Evolutionary conservation across 352 stramenopile genomes (phyloP), one percentile per base, ranked within the genome.

Genomic region (Phytophthora idaei): DNA sequence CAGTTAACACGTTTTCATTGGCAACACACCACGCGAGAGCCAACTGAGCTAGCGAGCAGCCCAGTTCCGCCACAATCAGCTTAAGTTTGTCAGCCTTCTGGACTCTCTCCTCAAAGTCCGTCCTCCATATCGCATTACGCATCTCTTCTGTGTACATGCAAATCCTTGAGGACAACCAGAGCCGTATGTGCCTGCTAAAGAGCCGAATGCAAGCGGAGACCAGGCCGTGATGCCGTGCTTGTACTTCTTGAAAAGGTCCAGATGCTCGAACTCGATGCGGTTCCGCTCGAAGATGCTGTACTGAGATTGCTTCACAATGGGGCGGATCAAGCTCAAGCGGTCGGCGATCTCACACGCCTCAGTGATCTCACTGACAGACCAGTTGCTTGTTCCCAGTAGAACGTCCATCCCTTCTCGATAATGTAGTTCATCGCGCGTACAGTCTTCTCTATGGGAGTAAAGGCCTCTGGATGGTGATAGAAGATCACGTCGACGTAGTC

Each of bases 401-500:
- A 85, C 60, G 34, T 4, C 34, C 74, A 85, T n/a, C 81, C 80
- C 27, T 78, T 50, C 10, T 76, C 49, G 11, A 91, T 79, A 31
- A 91, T 37, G 42, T 80, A 75, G 60, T 73, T 88, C 80, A 91
- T 90, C 17, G 75, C 76, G 7, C 82, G 69, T 12, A 90, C 71
- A n/a, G 39, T 45, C 14, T 12, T 9, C 34, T 39, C 34, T 4
- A 39, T 39, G 34, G 34, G 34, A 39, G 73, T 87, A 39, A 32
- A 58, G 2, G 78, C 61, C 27, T 90, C 81, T 14, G 75, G 69
- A 37, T 74, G 79, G 46, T 88, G 80, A 60, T 72, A 82, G 56
- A 84, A 90, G 34, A 85, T 72, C 15, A 90, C 42, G 41, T 90
- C 81, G 2, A 90, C 78, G 45, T 84, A 83, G 3, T 81, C 73